Evolutionary conservation across 2,329 filamentous ascomycete genomes (phyloP).

Genomic region (Tolypocladium ovalisporum): DNA sequence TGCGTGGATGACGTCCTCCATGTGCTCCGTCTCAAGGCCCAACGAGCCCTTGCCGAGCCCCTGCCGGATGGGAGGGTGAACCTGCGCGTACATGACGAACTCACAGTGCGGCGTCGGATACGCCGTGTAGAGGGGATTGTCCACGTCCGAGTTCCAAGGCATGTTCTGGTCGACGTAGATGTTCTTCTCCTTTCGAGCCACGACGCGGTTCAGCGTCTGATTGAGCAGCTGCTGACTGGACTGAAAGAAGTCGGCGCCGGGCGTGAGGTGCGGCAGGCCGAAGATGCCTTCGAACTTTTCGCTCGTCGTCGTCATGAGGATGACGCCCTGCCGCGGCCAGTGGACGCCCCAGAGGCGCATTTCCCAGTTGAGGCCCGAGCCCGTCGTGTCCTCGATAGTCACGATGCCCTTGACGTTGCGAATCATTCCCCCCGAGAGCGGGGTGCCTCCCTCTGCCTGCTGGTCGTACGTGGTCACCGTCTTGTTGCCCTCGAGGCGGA

Average conservation of each 20-base stretch:
- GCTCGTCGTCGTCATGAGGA: slow-evolving; percentile 79
- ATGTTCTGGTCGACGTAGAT: slow-evolving; percentile 46
- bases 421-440: slow-evolving; percentile 39
- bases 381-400: slow-evolving; percentile 60
- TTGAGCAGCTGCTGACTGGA: slow-evolving; percentile 58
- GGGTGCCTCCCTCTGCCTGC: slow-evolving; percentile 18
- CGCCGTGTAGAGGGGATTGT: slow-evolving; percentile 46
- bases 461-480: slow-evolving; percentile 34
- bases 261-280: slow-evolving; percentile 71
- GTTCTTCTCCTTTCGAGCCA: slow-evolving; percentile 52
- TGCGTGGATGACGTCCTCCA: slow-evolving; percentile 32
- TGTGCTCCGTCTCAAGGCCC: slow-evolving; percentile 19
- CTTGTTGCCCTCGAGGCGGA: slow-evolving; percentile 51
- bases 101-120: slow-evolving; percentile 70
- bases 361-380: slow-evolving; percentile 61
- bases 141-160: slow-evolving; percentile 66
- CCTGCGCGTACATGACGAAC: slow-evolving; percentile 75
- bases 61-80: slow-evolving; percentile 43
- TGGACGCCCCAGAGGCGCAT: slow-evolving; percentile 76
- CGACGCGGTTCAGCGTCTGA: slow-evolving; percentile 55
- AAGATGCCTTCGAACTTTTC: slow-evolving; percentile 93
- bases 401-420: slow-evolving; percentile 61
- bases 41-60: slow-evolving; percentile 20
- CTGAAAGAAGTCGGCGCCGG: slow-evolving; percentile 44
- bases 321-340: slow-evolving; percentile 68